A percentile compares a stretch with the other conserved stretches of the same genome.
phyloP scores from a whole-genome alignment of 1,139 yeast species.

The Protomyces inouyei region DNA sequence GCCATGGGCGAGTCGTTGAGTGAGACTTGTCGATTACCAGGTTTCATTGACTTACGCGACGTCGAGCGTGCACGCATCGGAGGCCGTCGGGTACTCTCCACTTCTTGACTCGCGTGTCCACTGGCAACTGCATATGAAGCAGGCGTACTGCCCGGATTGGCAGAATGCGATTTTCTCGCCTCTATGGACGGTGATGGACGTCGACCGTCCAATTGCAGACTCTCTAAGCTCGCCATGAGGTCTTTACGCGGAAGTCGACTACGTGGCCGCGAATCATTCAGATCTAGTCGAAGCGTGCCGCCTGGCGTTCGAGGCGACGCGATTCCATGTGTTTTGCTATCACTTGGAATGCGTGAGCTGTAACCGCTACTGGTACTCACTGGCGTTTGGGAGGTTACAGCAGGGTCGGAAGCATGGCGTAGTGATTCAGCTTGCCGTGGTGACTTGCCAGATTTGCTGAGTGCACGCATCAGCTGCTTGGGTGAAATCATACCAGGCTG shows the following conservation, averaged over 20 bases:
- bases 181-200: background rate
- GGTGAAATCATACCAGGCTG: background rate
- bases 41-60: background rate
- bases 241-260: background rate
- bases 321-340: background rate
- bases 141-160: background rate
- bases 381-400: background rate
- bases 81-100: background rate
- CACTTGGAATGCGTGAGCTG: background rate
- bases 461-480: background rate
- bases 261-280: background rate
- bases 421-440: background rate
- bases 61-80: background rate
- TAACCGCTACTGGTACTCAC: background rate
- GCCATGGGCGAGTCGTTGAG: constrained; percentile 11
- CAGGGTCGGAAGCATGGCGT: background rate
- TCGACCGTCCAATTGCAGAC: background rate
- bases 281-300: background rate
- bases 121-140: background rate
- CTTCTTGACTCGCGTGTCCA: background rate
- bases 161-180: background rate
- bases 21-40: background rate
- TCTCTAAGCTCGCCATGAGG: background rate
- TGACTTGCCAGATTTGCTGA: background rate
- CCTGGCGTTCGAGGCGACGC: background rate